Evolutionary conservation across 768 basidiomycete species (phyloP), one percentile per base, ranked within the genome.

Genomic region (Lentinula aciculospora): DNA sequence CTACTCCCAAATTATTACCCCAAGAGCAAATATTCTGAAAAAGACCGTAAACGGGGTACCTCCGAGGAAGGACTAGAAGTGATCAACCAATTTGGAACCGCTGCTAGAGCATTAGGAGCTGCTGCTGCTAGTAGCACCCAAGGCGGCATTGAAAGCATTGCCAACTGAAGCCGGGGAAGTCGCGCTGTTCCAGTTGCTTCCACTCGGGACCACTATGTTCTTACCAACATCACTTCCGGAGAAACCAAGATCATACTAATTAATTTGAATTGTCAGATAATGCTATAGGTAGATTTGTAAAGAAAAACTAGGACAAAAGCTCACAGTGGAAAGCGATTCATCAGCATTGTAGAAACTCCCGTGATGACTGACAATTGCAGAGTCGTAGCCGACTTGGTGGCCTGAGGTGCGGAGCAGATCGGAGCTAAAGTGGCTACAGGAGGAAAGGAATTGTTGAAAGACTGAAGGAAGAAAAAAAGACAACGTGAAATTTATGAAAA

Each of bases 121-220:
- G 21, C 42, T 44, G 42, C 42, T n/a, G n/a, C 34, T 39, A 25
- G 49, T 34, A 8, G 60, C 60, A 25, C 45, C 23, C 12, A 40
- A 2, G 28, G 60, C 60, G 45, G 60, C 60, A n/a, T 37, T 57
- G 40, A 44, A 40, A 17, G 60, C 60, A 40, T 21, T 46, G 4
- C 57, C 32, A 39, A 58, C 60, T 6, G 57, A 45, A 3, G 37
- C 49, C 21, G 66, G 64, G 27, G 61, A 61, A 8, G 57, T 63
- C 7, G 7, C 31, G 44, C 63, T 37, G 57, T 66, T 58, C 69
- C 69, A 71, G 66, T 71, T 63, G 58, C 60, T 64, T 28, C 69
- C 69, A 9, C 21, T 15, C 27, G 64, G 62, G 17, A 64, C 60
- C 9, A 69, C 61, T 23, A 54, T 39, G 66, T 64, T 66, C 53